phyloP scores from a whole-genome alignment of 2,329 filamentous ascomycete species.

The Neopestalotiopsis sp. region DNA sequence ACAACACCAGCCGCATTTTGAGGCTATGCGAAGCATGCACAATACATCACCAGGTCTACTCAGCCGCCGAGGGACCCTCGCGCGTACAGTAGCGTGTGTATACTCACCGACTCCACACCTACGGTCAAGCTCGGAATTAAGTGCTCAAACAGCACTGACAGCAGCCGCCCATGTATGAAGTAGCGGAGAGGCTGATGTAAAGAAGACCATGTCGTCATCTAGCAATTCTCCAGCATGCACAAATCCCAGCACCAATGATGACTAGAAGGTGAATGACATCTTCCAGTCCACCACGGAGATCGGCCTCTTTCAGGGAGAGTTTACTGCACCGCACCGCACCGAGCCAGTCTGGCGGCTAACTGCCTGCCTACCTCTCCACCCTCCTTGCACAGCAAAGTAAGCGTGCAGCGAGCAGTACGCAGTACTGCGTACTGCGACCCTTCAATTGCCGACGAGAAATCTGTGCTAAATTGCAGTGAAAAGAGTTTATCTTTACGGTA shows the following conservation, averaged over 20 bases:
- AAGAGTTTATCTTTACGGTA: not conserved
- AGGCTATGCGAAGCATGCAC: slow-evolving; percentile 12
- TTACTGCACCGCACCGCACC: not conserved
- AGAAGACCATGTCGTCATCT: not conserved
- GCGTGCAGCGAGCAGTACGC: not conserved
- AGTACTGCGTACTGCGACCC: not conserved
- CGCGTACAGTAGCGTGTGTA: not conserved
- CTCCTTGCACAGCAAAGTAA: not conserved
- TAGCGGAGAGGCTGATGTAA: not conserved
- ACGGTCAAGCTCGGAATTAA: not conserved
- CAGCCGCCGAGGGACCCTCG: slow-evolving; percentile 2
- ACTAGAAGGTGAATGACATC: not conserved
- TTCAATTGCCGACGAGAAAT: not conserved
- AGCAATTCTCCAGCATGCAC: not conserved
- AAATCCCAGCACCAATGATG: not conserved
- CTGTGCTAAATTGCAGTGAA: not conserved
- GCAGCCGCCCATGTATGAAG: not conserved
- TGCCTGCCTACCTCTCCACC: not conserved
- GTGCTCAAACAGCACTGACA: not conserved
- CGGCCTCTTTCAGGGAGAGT: not conserved
- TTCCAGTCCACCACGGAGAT: not conserved
- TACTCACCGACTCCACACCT: not conserved
- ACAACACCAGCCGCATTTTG: not conserved
- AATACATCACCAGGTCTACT: not conserved
- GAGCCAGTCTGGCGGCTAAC: not conserved